phyloP scores from a whole-genome alignment of 2,329 filamentous ascomycete species.

The Penicillium digitatum region DNA sequence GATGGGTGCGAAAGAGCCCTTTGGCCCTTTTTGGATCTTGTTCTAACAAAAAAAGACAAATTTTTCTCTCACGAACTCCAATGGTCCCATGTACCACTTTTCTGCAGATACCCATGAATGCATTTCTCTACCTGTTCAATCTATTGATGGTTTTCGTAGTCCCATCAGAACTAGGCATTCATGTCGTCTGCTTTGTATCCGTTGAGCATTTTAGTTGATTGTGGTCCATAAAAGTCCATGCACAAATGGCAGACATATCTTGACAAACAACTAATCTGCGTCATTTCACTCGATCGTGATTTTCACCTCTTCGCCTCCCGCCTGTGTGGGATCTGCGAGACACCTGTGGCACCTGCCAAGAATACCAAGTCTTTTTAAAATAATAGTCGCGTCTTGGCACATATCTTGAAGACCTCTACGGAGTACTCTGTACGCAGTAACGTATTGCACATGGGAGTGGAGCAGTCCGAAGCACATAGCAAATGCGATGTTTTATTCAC shows the following conservation, averaged over 20 bases:
- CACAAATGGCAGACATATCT: background rate
- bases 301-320: background rate
- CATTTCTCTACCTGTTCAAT: slow-evolving; percentile 31
- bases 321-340: background rate
- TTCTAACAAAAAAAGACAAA: slow-evolving; percentile 29
- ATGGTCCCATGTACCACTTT: slow-evolving; percentile 30
- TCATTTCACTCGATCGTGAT: background rate
- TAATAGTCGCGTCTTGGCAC: slow-evolving; percentile 1
- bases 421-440: no score
- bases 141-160: slow-evolving; percentile 13
- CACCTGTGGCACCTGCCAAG: background rate
- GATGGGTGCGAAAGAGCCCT: slow-evolving; percentile 28
- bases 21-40: slow-evolving; percentile 23
- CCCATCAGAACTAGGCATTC: slow-evolving; percentile 22
- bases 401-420: background rate
- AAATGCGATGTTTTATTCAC: no score
- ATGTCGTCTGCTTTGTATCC: slow-evolving; percentile 18
- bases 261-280: background rate
- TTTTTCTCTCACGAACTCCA: slow-evolving; percentile 23
- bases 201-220: background rate
- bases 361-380: slow-evolving; percentile 1
- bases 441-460: no score
- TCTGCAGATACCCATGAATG: slow-evolving; percentile 43
- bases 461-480: no score
- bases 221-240: background rate